These are phyloP conservation scores for Entomortierella lignicola DNA, from an alignment of 192 early-diverging fungal species.

Conservation along the genomic window DNA sequence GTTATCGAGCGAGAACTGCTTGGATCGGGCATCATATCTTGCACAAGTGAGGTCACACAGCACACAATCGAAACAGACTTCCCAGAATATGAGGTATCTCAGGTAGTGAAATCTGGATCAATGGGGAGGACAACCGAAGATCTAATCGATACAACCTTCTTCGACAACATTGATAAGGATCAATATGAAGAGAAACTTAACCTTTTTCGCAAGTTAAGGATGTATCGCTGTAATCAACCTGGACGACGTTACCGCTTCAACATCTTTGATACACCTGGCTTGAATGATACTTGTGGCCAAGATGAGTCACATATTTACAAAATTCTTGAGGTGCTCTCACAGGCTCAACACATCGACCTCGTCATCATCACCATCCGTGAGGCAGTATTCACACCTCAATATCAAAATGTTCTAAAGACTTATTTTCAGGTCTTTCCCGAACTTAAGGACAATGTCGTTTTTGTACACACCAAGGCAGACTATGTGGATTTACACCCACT, in stretches of 20 bases:
- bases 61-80: background rate
- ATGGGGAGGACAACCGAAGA: background rate
- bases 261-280: background rate
- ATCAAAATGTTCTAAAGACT: background rate
- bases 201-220: background rate
- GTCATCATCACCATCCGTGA: background rate
- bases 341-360: background rate
- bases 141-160: background rate
- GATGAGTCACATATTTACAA: conserved; percentile 1
- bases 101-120: background rate
- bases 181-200: background rate
- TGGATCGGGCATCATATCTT: conserved; percentile 6
- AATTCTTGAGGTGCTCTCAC: background rate
- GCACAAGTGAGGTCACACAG: background rate
- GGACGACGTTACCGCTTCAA: background rate
- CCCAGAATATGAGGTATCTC: background rate
- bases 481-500: background rate
- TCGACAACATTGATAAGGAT: background rate
- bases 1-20: background rate
- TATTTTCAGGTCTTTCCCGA: background rate
- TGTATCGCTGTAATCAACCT: background rate
- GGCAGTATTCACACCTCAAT: background rate
- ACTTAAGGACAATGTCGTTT: background rate
- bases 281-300: background rate
- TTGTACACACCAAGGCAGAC: background rate